phyloP scores from a whole-genome alignment of 306 rosid species.

The Cucumis melo region DNA sequence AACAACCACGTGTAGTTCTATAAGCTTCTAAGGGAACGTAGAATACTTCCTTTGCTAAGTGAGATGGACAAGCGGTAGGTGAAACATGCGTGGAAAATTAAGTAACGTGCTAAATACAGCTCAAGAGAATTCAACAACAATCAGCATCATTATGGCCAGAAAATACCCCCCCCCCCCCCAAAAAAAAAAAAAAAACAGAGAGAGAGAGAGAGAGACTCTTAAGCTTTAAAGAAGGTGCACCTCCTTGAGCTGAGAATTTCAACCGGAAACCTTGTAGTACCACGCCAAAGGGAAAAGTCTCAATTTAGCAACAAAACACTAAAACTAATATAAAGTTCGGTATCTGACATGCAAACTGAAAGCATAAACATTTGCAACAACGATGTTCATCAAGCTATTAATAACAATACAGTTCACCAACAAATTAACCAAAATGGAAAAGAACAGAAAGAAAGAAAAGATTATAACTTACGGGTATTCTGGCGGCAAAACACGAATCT shows the following conservation, averaged over 20 bases:
- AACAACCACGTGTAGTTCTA: neutral
- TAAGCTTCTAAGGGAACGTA: neutral
- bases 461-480: slow-evolving; percentile 52
- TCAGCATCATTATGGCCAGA: neutral
- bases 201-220: no score
- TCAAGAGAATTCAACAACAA: neutral
- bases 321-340: neutral
- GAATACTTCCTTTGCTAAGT: neutral
- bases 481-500: slow-evolving; percentile 35
- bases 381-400: neutral
- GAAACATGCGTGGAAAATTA: neutral
- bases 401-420: neutral
- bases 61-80: neutral
- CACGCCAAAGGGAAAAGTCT: neutral
- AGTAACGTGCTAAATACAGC: neutral
- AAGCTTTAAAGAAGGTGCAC: neutral
- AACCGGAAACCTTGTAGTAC: neutral
- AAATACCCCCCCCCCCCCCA: neutral
- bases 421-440: neutral
- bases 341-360: neutral
- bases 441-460: neutral
- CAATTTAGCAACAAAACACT: neutral
- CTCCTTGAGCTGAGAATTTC: neutral
- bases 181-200: no score
- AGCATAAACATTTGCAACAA: neutral